Evolutionary conservation across 352 stramenopile genomes (phyloP), one percentile per base, ranked within the genome.

Genomic region (Phytophthora citrophthora): DNA sequence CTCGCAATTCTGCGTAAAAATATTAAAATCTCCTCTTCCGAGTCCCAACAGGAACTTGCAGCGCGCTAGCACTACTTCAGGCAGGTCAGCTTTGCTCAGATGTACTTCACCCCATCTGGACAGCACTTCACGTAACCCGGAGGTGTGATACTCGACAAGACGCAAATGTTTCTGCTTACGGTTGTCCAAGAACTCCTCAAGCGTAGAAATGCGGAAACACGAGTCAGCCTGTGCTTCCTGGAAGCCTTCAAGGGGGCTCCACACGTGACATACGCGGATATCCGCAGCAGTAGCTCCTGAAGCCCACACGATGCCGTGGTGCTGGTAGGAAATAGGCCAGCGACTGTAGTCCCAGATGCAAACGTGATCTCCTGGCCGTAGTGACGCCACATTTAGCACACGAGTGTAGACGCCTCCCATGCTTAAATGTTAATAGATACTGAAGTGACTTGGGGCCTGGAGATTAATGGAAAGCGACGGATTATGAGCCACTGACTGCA

Each of bases 1-100:
- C 54, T 95, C 88, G 68, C 88, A 95, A 61, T 95, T 95, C 69
- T 95, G 88, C 29, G 77, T 89, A 54, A 95, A 94, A 56, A 95
- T 91, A 57, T 95, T 94, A 44, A 95, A 95, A 32, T 95, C 86
- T 27, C 87, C 87, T 54, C 76, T 64, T 18, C 88, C 88, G 13
- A 95, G 68, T 0, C 88, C 88, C 9, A 95, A 50, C 3, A 95
- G 56, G 46, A 93, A 95, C 63, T 90, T 92, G 70, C 88, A 95
- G 4, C 88, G 81, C 18, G 86, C 71, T 9, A 95, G 77, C 34
- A 95, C 84, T 3, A 95, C 88, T 55, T 95, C 86, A 0, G 88
- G 88, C 32, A 95, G 51, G 45, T 95, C 88, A 5, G 81, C 86
- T 57, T 91, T 91, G 39, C 77, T 88, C n/a, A 92, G 53, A 56